Evolutionary conservation across 345 rosid genomes (phyloP).

Genomic region (Moricandia arvensis): DNA sequence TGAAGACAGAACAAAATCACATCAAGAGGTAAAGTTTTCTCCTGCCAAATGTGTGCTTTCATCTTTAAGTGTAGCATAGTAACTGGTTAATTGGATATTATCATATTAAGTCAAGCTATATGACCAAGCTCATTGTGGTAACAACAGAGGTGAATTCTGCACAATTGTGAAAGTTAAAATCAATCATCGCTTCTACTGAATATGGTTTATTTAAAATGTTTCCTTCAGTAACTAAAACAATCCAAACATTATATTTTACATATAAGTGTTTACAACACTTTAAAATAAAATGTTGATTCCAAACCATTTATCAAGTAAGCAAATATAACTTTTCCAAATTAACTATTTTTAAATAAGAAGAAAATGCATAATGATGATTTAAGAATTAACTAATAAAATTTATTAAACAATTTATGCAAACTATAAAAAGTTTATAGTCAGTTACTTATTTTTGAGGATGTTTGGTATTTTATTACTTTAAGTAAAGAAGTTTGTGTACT

Average conservation of each 20-base stretch:
- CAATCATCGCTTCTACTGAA: not conserved
- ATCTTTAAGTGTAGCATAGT: not conserved
- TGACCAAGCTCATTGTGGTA: not conserved
- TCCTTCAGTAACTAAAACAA: not conserved
- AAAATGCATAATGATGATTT: not conserved
- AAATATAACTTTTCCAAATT: no score
- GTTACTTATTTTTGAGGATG: no score
- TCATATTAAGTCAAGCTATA: not conserved
- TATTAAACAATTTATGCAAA: no score
- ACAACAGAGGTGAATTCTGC: no score
- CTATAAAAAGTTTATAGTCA: no score
- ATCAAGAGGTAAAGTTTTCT: no score
- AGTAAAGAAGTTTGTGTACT: no score
- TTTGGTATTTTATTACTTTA: no score
- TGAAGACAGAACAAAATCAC: no score
- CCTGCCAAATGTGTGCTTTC: not conserved
- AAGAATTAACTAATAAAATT: no score
- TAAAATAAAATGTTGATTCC: not conserved
- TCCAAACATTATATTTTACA: no score
- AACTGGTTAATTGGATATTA: not conserved
- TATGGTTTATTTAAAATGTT: not conserved
- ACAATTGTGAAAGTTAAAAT: not conserved
- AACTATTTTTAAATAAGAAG: not conserved
- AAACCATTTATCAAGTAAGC: not conserved
- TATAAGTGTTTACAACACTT: no score